Base-by-base conservation (phyloP, 495 filamentous ascomycete genomes). In the Penicillium salamii region DNA sequence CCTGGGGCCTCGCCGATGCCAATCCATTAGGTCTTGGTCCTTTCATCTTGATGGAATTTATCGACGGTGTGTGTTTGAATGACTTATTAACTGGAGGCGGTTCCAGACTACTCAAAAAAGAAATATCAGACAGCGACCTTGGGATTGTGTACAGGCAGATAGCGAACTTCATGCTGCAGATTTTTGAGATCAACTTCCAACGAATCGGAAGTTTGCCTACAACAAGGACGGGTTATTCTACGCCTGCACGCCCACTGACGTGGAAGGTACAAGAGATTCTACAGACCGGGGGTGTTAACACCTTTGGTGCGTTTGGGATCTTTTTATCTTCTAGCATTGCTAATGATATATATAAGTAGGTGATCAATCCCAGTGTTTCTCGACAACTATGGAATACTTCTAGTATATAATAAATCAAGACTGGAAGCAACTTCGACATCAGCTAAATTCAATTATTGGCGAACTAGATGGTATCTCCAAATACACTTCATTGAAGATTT, bases 181-280 rank as follows among this genome's bases (percentile, higher is more conserved):
- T 26, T 4, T 49, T 33, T 8, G 23, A 49, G 23, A 40, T 49
- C 11, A 15, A 42, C 23, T 49, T 49, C 13, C 24, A 49, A 23
- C 35, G 24, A n/a, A 49, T 49, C 13, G 46, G 46, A 18, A 42
- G 29, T 19, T 23, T 49, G 5, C 24, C 46, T 12, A 49, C 46
- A 20, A 7, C 37, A 39, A 39, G 12, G 18, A 39, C 37, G 19
- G 18, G 19, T n/a, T 39, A 39, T 39, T 20, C 19, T 39, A 9
- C 19, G 37, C 37, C 37, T 39, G 21, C 5, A 19, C 9, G 18
- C 9, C 20, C 46, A 7, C 17, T 49, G 15, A 42, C 37, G 24
- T 49, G 6, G 20, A 49, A 49, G 23, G 21, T 21, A 24, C 24
- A 49, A 31, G 36, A 32, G 24, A 49, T 49, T 39, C 21, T 7